Base-by-base conservation (phyloP, 1,139 yeast genomes). In the Hansenula lynferdii region DNA sequence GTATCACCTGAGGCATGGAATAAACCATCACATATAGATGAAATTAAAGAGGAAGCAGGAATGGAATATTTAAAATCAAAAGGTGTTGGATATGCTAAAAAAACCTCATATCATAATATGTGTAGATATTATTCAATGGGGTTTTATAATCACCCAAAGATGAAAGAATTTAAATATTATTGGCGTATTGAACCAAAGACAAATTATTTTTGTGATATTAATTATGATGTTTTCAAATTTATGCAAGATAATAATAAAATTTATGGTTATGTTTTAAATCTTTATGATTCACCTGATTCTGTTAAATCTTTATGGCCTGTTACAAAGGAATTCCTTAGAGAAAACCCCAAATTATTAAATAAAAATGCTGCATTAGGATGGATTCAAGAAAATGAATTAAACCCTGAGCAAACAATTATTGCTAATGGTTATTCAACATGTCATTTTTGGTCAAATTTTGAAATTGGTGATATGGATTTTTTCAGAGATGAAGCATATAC, bases 381-480 rank as follows among this genome's bases (percentile, higher is more conserved):
- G 80, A 58, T 85, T n/a, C 61, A 77, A n/a, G 89, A 85, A 43
- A 69, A 75, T 45, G 58, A 69, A 42, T 85, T 78, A 54, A 69
- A 76, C 44, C 86, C 89, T 0, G 60, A 70, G 19, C 80, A 77
- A 49, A 69, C 67, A 24, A 49, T 59, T 27, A 53, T 54, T 5
- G 72, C 89, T 1, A 67, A 75, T 21, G 90, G 92, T 3, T 85
- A 84, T 61, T 83, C 92, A 10, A 80, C 92, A 0, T 85, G 95
- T 53, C 95, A 85, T 60, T 85, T 85, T 58, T 85, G 95, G 95
- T 77, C 90, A 30, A 85, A 85, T 59, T 85, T 85, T 53, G 95
- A 85, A 55, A 75, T 85, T 45, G 95, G 81, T 18, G 82, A 84
- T 50, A 74, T 86, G 82, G 87, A 85, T 49, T 86, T 86, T 50